Base-by-base conservation (phyloP, 2,329 filamentous ascomycete genomes). In the Fusarium brevicatenulatum region DNA sequence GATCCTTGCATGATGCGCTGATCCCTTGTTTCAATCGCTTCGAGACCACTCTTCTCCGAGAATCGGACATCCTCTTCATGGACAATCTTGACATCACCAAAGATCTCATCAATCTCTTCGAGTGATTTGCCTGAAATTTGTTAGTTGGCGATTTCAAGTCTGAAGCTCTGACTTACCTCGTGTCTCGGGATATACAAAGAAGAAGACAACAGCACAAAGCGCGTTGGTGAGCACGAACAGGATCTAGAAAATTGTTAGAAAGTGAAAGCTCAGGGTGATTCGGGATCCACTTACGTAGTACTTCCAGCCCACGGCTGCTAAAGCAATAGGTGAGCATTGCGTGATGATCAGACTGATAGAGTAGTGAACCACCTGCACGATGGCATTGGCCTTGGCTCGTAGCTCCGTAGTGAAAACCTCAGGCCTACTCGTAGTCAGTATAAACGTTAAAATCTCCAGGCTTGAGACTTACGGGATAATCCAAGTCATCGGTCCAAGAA, bases 401-500 rank as follows among this genome's bases (percentile, higher is more conserved):
- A 83, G 74, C 39, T 83, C 82, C 0, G 82, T 83, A 0, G 82
- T 84, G 47, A 83, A 84, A 10, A 84, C 82, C 73, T 83, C 82
- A 1, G 82, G 82, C 1, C 81, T 83, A 3, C 4, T 16, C 0
- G 44, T 1, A 0, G 9, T 46, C 0, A 47, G 62, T 6, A 47
- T 4, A 16, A 1, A n/a, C 10, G 0, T 3, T 9, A 5, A 25
- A 4, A 1, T 1, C 4, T 4, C 2, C 5, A 18, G 68, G 1
- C 3, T 4, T 2, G 13, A 37, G 2, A 78, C 81, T 68, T 36
- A 83, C 82, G 82, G 82, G 28, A 84, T 83, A 12, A 84, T 83
- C 82, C 82, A 83, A 0, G 82, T 83, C 82, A 83, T 83, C 0
- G 82, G 82, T 0, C 82, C 82, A 9, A 83, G 69, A 3, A 83